Evolutionary conservation across 2,329 filamentous ascomycete species (phyloP).

Genomic region (Epichloe festucae): DNA sequence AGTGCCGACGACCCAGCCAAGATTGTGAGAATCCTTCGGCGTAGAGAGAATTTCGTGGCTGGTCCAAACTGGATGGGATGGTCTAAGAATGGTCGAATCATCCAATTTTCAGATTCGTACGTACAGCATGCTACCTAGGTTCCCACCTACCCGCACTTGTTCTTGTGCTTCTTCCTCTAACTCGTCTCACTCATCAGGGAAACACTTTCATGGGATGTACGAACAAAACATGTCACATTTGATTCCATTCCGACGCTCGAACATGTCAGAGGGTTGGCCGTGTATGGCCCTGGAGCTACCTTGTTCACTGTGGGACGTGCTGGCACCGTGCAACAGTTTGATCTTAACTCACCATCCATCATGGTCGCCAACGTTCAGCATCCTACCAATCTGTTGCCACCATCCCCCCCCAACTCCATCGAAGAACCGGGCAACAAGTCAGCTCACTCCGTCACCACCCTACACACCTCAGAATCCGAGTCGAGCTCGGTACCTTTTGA

Average conservation of each 20-base stretch:
- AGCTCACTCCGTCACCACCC: conserved; percentile 32
- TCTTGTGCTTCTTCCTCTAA: not conserved
- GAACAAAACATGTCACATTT: conserved; percentile 91
- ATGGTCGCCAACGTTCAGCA: conserved; percentile 85
- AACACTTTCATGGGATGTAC: conserved; percentile 91
- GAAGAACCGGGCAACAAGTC: conserved; percentile 52
- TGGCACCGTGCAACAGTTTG: conserved; percentile 88
- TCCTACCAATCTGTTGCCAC: conserved; percentile 62
- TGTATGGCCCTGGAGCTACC: conserved; percentile 80
- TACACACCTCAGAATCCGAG: conserved; percentile 39
- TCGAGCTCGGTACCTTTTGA: conserved; percentile 42
- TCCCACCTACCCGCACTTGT: not conserved
- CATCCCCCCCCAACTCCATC: conserved; percentile 75
- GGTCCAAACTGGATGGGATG: conserved; percentile 94
- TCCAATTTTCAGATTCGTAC: conserved; percentile 85
- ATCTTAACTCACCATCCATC: conserved; percentile 68
- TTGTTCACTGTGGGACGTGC: conserved; percentile 84
- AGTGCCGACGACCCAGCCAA: conserved; percentile 64
- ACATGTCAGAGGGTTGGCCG: conserved; percentile 66
- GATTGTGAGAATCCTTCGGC: conserved; percentile 76
- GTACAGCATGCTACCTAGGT: conserved; percentile 22
- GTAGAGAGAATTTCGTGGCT: conserved; percentile 57
- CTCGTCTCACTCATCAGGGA: conserved; percentile 39
- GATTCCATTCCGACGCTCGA: conserved; percentile 79
- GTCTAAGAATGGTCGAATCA: conserved; percentile 94